These are phyloP conservation scores for Saccharomycopsis lassenensis DNA, from an alignment of 805 yeast genomes.

Conservation along the genomic window DNA sequence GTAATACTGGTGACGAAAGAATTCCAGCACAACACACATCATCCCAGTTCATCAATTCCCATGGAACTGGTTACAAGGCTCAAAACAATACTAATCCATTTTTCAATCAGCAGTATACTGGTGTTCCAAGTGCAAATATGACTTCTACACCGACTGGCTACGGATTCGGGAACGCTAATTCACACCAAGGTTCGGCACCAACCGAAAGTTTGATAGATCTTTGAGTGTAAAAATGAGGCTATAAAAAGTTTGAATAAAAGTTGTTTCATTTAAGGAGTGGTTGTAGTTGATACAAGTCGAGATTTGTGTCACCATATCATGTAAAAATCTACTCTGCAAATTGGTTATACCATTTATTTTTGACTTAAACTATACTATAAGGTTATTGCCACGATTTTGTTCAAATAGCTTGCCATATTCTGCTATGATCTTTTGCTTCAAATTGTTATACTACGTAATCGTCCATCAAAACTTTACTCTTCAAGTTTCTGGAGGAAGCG, in stretches of 20 bases:
- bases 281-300: too few relatives aligned
- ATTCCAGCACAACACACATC: conserved; percentile 89
- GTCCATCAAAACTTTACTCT: neutral
- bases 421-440: neutral
- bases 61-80: conserved; percentile 61
- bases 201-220: conserved; percentile 16
- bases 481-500: neutral
- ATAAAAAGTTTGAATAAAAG: neutral
- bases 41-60: conserved; percentile 74
- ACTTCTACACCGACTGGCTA: conserved; percentile 80
- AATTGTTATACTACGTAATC: neutral
- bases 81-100: conserved; percentile 29
- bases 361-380: too few relatives aligned
- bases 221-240: conserved; percentile 1
- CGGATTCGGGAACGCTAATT: conserved; percentile 79
- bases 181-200: conserved; percentile 6
- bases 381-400: too few relatives aligned
- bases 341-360: too few relatives aligned
- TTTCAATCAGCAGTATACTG: conserved; percentile 58
- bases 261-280: conserved; percentile 2
- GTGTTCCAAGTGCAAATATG: conserved; percentile 56
- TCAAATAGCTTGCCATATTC: neutral
- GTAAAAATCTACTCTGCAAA: too few relatives aligned
- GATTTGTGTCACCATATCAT: too few relatives aligned
- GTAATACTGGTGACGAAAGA: conserved; percentile 74